A percentile compares a stretch with the other conserved stretches of the same genome.
Evolutionary conservation across 2,329 filamentous ascomycete species (phyloP).

Genomic region (Exophiala aquamarina): DNA sequence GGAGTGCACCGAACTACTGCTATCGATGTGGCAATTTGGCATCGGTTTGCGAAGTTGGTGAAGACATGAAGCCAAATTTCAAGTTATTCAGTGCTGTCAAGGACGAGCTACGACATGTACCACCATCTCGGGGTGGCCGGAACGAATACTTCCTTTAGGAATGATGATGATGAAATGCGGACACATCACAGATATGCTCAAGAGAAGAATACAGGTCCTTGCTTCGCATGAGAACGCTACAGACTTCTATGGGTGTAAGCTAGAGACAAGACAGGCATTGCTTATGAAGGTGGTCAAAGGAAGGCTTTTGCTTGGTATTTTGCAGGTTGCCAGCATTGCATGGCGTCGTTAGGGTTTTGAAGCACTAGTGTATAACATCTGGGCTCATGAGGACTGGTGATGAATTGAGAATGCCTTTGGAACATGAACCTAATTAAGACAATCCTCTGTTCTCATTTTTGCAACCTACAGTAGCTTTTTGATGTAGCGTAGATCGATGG

Average conservation of each 20-base stretch:
- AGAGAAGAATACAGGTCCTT: not conserved
- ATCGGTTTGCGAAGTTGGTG: constrained; percentile 84
- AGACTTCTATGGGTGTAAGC: no score
- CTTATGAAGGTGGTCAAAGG: not conserved
- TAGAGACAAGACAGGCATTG: no score
- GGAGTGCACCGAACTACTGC: constrained; percentile 92
- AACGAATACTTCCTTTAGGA: constrained; percentile 44
- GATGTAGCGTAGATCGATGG: no score
- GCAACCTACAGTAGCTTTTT: no score
- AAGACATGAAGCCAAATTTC: constrained; percentile 84
- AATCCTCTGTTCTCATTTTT: no score
- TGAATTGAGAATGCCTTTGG: no score
- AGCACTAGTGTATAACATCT: no score
- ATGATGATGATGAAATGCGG: not conserved
- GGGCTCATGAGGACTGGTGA: no score
- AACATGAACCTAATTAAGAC: no score
- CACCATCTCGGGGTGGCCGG: constrained; percentile 43
- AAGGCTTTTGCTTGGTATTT: not conserved
- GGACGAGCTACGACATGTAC: constrained; percentile 48
- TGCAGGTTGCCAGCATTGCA: not conserved
- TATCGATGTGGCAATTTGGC: constrained; percentile 81
- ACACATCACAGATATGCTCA: not conserved
- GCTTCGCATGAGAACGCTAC: not conserved
- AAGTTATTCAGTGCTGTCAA: constrained; percentile 53
- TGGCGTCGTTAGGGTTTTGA: not conserved